Percentiles rank a stretch among this genome's conserved stretches.
Conservation (phyloP, 495 filamentous ascomycete genomes). For the Recurvomyces mirabilis region DNA sequence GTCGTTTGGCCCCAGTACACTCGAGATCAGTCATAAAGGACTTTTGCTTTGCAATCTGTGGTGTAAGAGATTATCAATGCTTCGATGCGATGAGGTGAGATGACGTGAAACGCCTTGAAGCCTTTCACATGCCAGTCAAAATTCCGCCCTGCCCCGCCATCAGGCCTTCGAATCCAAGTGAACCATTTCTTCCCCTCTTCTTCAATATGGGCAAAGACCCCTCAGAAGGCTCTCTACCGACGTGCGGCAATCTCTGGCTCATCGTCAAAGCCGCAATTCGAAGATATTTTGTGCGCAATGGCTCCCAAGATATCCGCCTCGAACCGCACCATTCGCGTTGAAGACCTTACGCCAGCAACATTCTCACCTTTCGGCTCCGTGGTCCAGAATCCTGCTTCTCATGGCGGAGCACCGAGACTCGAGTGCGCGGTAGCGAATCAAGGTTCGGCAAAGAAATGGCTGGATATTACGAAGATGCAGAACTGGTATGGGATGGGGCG, state of each 20-base stretch:
- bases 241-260: constrained; percentile 7
- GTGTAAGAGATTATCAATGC: too few relatives aligned
- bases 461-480: constrained; percentile 56
- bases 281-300: constrained; percentile 9
- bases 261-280: constrained; percentile 4
- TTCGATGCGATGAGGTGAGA: too few relatives aligned
- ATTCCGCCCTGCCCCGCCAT: neutral
- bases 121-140: too few relatives aligned
- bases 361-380: constrained; percentile 81
- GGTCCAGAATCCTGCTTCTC: constrained; percentile 51
- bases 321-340: constrained; percentile 17
- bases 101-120: too few relatives aligned
- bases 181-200: neutral
- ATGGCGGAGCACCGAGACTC: constrained; percentile 16
- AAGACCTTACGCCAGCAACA: constrained; percentile 35
- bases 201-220: neutral
- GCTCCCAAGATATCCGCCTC: constrained; percentile 8
- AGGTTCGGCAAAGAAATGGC: constrained; percentile 75
- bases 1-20: too few relatives aligned
- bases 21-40: too few relatives aligned
- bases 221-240: constrained; percentile 4
- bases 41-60: too few relatives aligned
- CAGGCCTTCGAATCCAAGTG: neutral
- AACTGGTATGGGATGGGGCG: constrained; percentile 58
- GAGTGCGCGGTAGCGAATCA: constrained; percentile 59